These are phyloP conservation scores for Talinum fruticosum DNA, from an alignment of 148 eudicot genomes.

Conservation along the genomic window DNA sequence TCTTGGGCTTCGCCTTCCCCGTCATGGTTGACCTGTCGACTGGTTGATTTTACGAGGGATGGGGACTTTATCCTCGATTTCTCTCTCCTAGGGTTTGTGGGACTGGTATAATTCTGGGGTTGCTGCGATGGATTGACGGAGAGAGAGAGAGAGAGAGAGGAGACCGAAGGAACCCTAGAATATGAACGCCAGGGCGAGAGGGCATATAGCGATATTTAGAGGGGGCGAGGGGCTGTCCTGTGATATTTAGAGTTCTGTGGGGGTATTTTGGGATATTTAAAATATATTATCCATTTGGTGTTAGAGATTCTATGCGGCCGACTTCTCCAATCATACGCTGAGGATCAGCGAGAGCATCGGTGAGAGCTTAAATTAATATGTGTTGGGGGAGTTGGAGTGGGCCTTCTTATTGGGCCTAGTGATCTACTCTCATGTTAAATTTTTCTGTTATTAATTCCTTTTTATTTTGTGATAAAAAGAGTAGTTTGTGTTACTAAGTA, in stretches of 20 bases:
- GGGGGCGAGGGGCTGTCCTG: neutral
- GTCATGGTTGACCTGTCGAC: conserved; percentile 49
- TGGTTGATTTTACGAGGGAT: neutral
- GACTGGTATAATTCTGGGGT: neutral
- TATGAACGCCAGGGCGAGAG: neutral
- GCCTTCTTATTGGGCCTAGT: too few relatives aligned
- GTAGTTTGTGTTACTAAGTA: too few relatives aligned
- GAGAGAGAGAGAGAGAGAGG: neutral
- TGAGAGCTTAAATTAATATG: neutral
- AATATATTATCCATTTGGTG: neutral
- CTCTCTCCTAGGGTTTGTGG: conserved; percentile 42
- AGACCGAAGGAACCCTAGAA: conserved; percentile 7
- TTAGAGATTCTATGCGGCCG: neutral
- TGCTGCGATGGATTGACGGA: neutral
- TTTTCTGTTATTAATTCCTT: too few relatives aligned
- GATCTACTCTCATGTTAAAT: too few relatives aligned
- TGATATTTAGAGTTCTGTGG: neutral
- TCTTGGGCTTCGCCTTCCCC: conserved; percentile 99
- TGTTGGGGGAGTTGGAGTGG: too few relatives aligned
- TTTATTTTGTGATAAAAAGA: too few relatives aligned
- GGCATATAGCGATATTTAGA: neutral
- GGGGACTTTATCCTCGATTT: neutral
- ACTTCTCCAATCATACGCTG: neutral
- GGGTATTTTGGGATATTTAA: neutral
- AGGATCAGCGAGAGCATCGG: neutral